Evolutionary conservation across 805 yeast species (phyloP).

Genomic region (Middelhovenomyces tepae): DNA sequence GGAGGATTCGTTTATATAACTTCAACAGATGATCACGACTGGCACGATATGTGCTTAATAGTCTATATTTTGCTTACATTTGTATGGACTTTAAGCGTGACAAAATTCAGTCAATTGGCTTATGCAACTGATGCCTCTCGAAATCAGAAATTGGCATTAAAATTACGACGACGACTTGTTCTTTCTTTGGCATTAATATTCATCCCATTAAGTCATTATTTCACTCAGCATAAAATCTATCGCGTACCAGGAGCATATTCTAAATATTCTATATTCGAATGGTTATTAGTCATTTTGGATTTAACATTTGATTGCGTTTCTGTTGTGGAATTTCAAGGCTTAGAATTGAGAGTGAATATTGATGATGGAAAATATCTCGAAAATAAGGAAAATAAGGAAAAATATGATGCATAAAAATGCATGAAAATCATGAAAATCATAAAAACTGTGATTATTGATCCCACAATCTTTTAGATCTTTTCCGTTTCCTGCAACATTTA

Average conservation of each 20-base stretch:
- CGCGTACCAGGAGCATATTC: constrained; percentile 72
- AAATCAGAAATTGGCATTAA: constrained; percentile 33
- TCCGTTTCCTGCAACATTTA: too few relatives aligned
- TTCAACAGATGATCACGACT: constrained; percentile 37
- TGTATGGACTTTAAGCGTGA: constrained; percentile 63
- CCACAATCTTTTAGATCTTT: too few relatives aligned
- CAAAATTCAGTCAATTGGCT: constrained; percentile 16
- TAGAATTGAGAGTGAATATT: too few relatives aligned
- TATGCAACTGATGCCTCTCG: constrained; percentile 27
- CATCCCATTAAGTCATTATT: constrained; percentile 65
- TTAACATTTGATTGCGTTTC: constrained; percentile 68
- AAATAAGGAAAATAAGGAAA: too few relatives aligned
- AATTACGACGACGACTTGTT: constrained; percentile 39
- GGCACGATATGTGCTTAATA: constrained; percentile 52
- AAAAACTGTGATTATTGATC: too few relatives aligned
- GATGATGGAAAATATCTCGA: too few relatives aligned
- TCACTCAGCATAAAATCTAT: constrained; percentile 71
- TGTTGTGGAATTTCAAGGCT: constrained; percentile 46
- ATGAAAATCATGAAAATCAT: too few relatives aligned
- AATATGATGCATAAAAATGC: too few relatives aligned
- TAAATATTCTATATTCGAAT: constrained; percentile 71
- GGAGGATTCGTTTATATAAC: constrained; percentile 88
- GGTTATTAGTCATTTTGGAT: constrained; percentile 68
- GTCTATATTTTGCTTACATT: constrained; percentile 63
- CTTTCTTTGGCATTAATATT: constrained; percentile 49